phyloP scores from a whole-genome alignment of 2,329 filamentous ascomycete genomes.

The Aureobasidium vineae region DNA sequence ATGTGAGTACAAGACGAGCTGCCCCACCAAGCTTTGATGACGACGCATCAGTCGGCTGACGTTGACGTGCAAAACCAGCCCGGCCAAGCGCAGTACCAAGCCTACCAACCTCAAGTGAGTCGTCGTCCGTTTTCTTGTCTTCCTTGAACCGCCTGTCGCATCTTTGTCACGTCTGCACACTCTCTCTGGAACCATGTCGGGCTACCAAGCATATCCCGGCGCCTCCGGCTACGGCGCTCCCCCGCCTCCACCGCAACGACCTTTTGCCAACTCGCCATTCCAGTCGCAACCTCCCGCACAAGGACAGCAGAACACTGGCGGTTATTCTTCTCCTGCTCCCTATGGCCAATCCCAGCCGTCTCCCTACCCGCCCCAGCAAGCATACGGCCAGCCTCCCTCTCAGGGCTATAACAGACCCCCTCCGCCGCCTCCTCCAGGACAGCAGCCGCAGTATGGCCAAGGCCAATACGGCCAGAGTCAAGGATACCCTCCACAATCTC shows the following conservation, averaged over 20 bases:
- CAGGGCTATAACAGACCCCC: slow-evolving; percentile 29
- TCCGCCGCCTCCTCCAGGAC: slow-evolving; percentile 31
- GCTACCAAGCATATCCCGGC: slow-evolving; percentile 30
- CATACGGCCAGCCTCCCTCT: slow-evolving; percentile 12
- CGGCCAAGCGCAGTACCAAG: slow-evolving; percentile 53
- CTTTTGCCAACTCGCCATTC: slow-evolving; percentile 32
- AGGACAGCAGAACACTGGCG: slow-evolving; percentile 25
- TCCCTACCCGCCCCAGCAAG: slow-evolving; percentile 31
- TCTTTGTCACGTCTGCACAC: slow-evolving; percentile 15
- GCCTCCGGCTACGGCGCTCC: slow-evolving; percentile 34
- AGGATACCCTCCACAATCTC: slow-evolving; percentile 14
- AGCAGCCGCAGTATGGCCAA: slow-evolving; percentile 29
- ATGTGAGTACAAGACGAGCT: slow-evolving; percentile 49
- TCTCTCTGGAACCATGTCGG: slow-evolving; percentile 21
- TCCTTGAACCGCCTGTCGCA: slow-evolving; percentile 32
- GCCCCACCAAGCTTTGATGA: slow-evolving; percentile 27
- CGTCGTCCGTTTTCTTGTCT: slow-evolving; percentile 27
- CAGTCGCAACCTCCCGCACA: slow-evolving; percentile 29
- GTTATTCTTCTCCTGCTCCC: slow-evolving; percentile 39
- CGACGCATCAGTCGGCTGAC: slow-evolving; percentile 28
- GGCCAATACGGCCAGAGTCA: slow-evolving; percentile 8
- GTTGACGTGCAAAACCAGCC: slow-evolving; percentile 32
- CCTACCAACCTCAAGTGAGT: slow-evolving; percentile 42
- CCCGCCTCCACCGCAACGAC: slow-evolving; percentile 44
- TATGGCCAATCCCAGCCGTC: slow-evolving; percentile 32